Percentiles rank a stretch among this genome's conserved stretches.
Conservation (phyloP, 2,329 filamentous ascomycete genomes). For the Mollisia scopiformis region DNA sequence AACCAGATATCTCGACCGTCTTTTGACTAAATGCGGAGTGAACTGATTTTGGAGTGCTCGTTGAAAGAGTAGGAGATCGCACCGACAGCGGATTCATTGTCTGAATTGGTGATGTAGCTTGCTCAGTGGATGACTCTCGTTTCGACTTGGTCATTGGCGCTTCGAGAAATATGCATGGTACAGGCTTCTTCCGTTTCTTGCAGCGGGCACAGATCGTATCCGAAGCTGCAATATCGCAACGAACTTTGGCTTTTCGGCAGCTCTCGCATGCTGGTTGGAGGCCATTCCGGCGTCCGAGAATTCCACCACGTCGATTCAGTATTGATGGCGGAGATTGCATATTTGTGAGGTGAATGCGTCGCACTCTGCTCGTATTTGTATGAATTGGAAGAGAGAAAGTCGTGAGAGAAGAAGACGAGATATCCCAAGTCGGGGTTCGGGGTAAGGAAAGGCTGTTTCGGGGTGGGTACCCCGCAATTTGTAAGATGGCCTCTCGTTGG, state of each 20-base stretch:
- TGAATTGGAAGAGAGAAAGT: not conserved
- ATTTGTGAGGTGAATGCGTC: too few species aligned
- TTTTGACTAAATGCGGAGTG: not conserved
- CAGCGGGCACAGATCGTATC: slow-evolving; percentile 15
- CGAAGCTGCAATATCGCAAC: slow-evolving; percentile 14
- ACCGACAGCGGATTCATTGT: too few species aligned
- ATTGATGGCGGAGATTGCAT: not conserved
- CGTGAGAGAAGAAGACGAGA: not conserved
- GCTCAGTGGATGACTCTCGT: not conserved
- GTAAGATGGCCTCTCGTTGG: too few species aligned
- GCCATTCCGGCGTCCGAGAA: slow-evolving; percentile 18
- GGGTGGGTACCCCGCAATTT: not conserved
- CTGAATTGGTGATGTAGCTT: not conserved
- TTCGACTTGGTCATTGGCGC: slow-evolving; percentile 18
- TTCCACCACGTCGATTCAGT: not conserved
- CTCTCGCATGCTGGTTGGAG: slow-evolving; percentile 22
- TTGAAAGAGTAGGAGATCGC: not conserved
- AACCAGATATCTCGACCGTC: not conserved
- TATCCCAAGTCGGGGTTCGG: not conserved
- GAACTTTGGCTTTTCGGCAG: slow-evolving; percentile 24
- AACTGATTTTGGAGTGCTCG: not conserved
- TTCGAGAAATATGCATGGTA: slow-evolving; percentile 17
- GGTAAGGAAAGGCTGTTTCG: not conserved
- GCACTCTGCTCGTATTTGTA: too few species aligned
- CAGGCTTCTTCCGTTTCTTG: slow-evolving; percentile 14